Evolutionary conservation across 176 grass and related monocot species (phyloP), one percentile per base, ranked within the genome.

Genomic region (Oryza coarctata): DNA sequence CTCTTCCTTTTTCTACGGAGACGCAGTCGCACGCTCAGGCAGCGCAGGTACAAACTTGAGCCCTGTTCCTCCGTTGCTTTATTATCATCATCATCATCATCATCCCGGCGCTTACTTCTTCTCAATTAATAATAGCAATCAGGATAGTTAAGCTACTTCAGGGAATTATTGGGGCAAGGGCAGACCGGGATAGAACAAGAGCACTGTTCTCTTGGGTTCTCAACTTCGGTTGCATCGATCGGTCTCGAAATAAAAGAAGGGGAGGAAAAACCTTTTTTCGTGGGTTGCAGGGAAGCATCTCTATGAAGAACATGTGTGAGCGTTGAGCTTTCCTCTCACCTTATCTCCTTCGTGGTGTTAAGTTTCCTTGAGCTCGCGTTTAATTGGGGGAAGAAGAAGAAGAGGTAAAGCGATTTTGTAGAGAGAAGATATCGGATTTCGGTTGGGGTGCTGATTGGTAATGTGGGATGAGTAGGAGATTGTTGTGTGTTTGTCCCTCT

Each of bases 181-280:
- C 61, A 29, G 43, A 75, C 25, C 55, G 40, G 40, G n/a, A 69
- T 23, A 71, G 32, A 65, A 12, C n/a, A 27, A 2, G 27, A 40
- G 7, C n/a, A 62, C 66, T 73, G 60, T 50, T 85, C 66, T 29
- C 60, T 86, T 36, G 50, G 65, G 12, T 41, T 71, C 2, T 72
- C 76, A 65, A 20, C 65, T 68, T 82, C 44, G 65, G 32, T 82
- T 43, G 60, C 78, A 82, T 86, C 78, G 58, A 78, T 63, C 62
- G 41, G 50, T 15, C 14, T 70, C 23, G 18, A 63, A 79, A 52
- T 52, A 50, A 50, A 17, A 63, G 14, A 35, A 14, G 20, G 4
- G 12, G n/a, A 41, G 14, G 9, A 1, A 34, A 26, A 5, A 6
- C 1, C 31, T 55, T 36, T 34, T 1, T 7, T 11, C 15, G 14